A percentile compares a stretch with the other conserved stretches of the same genome.
Conservation (phyloP, 495 filamentous ascomycete species). For the Aspergillus carlsbadensis region DNA sequence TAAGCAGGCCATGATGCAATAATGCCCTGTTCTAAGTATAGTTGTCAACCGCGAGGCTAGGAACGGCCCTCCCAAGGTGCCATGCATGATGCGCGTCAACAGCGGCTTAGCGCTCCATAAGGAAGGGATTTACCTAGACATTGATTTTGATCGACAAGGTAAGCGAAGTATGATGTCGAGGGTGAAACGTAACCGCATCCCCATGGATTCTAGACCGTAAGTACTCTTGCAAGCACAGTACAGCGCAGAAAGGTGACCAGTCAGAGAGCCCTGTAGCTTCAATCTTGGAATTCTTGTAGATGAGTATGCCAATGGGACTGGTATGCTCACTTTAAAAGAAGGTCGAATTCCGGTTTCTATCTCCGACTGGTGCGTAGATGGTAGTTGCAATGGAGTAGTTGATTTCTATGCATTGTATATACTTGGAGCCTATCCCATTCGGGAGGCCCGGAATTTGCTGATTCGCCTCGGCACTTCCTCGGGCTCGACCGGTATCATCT, state of each 20-base stretch:
- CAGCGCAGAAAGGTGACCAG: slow-evolving; percentile 19
- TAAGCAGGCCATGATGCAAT: too few species aligned
- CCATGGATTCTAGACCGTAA: slow-evolving; percentile 21
- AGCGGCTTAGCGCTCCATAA: background rate
- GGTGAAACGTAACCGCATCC: slow-evolving; percentile 29
- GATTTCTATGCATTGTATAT: slow-evolving; percentile 15
- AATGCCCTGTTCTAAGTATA: too few species aligned
- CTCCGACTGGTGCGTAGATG: background rate
- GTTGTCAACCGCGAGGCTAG: too few species aligned
- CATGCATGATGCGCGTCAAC: too few species aligned
- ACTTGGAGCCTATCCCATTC: slow-evolving; percentile 48
- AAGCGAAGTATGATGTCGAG: slow-evolving; percentile 19
- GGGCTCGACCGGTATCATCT: slow-evolving; percentile 55
- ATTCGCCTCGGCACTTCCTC: slow-evolving; percentile 69
- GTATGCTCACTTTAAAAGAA: slow-evolving; percentile 16
- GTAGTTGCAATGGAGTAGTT: slow-evolving; percentile 9
- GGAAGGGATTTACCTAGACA: background rate
- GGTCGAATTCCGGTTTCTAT: background rate
- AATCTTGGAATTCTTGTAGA: slow-evolving; percentile 23
- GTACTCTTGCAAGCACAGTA: slow-evolving; percentile 29
- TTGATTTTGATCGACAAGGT: background rate
- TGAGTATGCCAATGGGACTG: slow-evolving; percentile 18
- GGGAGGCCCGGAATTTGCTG: slow-evolving; percentile 87
- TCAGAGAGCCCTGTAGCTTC: slow-evolving; percentile 27
- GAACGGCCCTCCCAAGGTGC: too few species aligned